Conservation (phyloP, 495 filamentous ascomycete species). For the Podospora australis region DNA sequence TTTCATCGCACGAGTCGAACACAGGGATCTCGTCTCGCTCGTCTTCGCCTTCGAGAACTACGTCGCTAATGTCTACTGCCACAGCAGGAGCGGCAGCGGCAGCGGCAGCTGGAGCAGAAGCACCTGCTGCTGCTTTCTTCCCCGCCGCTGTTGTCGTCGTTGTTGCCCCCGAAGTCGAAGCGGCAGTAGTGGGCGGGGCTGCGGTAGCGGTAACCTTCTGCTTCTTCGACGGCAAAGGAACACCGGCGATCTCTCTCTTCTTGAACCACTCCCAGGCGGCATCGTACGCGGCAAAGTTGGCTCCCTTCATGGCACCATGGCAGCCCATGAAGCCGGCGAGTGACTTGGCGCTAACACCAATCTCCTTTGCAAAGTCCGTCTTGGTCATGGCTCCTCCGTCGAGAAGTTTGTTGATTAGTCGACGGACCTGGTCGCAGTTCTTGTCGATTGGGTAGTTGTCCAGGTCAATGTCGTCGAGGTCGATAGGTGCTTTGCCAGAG, state of each 20-base stretch:
- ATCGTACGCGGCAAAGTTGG: constrained; percentile 18
- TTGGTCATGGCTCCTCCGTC: constrained; percentile 43
- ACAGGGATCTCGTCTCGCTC: constrained; percentile 36
- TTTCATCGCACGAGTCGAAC: constrained; percentile 52
- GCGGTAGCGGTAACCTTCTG: constrained; percentile 13
- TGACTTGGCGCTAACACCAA: constrained; percentile 29
- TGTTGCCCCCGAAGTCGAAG: background rate
- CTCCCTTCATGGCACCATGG: constrained; percentile 28
- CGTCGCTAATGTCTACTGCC: constrained; percentile 26
- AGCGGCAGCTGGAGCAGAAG: background rate
- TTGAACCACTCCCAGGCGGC: constrained; percentile 31
- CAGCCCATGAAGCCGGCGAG: constrained; percentile 34
- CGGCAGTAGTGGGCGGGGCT: background rate
- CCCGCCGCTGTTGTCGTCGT: constrained; percentile 5
- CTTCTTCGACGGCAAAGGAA: constrained; percentile 30
- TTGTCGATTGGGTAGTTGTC: constrained; percentile 16
- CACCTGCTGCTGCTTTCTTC: background rate
- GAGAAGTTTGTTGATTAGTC: constrained; percentile 38
- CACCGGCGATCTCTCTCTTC: constrained; percentile 24
- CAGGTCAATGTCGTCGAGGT: constrained; percentile 18
- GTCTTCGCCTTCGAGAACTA: constrained; percentile 40
- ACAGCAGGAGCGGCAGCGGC: constrained; percentile 5
- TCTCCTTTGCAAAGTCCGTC: constrained; percentile 36
- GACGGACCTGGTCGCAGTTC: constrained; percentile 35
- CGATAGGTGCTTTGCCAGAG: background rate